These are phyloP conservation scores for Fusarium fracticaudum DNA, from an alignment of 2,329 filamentous ascomycete species.

Conservation along the genomic window DNA sequence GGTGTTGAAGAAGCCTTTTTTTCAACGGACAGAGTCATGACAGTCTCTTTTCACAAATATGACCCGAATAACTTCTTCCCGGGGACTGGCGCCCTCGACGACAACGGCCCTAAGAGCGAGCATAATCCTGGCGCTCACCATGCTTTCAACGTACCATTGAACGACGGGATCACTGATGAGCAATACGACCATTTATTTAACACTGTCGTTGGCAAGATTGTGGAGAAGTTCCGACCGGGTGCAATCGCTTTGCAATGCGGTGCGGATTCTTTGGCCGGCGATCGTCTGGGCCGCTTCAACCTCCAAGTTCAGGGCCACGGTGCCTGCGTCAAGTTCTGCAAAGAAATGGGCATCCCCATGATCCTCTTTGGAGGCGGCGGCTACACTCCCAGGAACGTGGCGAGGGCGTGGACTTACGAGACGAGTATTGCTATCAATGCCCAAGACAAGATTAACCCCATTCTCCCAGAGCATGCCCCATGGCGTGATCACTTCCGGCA, in stretches of 20 bases:
- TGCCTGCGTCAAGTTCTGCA: constrained; percentile 89
- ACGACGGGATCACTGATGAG: constrained; percentile 90
- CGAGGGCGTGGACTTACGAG: constrained; percentile 96
- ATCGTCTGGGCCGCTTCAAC: constrained; percentile 94
- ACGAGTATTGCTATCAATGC: constrained; percentile 88
- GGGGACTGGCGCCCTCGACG: constrained; percentile 86
- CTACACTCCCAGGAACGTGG: constrained; percentile 96
- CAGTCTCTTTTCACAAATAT: constrained; percentile 96
- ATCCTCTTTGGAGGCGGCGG: constrained; percentile 94
- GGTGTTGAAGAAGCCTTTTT: constrained; percentile 93
- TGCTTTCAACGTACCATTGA: constrained; percentile 87
- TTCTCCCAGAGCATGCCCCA: constrained; percentile 81
- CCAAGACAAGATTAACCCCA: constrained; percentile 73
- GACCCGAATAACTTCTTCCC: constrained; percentile 87
- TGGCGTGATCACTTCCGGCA: constrained; percentile 91
- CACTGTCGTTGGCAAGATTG: constrained; percentile 78
- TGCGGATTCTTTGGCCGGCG: constrained; percentile 92
- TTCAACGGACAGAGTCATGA: constrained; percentile 89
- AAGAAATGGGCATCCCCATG: constrained; percentile 80
- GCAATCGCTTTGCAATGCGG: constrained; percentile 96
- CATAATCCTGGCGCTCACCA: constrained; percentile 90
- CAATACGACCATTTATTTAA: constrained; percentile 90
- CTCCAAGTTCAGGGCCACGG: constrained; percentile 95
- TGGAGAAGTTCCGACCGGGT: constrained; percentile 85
- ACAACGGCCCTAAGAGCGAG: constrained; percentile 84